Conservation (phyloP, 1,139 yeast species). For the Arxiozyma slooffiae region DNA sequence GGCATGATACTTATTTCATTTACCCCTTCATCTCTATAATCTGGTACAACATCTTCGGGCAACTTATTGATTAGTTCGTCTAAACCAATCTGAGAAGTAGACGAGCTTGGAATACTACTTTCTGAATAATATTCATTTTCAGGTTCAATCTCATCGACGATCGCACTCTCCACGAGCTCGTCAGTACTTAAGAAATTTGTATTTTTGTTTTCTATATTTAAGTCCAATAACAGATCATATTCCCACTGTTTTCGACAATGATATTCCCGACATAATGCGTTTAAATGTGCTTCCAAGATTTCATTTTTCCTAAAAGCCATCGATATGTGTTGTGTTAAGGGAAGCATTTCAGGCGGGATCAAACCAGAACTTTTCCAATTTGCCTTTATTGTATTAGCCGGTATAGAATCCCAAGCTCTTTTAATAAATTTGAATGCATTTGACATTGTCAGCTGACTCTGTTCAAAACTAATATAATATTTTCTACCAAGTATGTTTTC, state of each 20-base stretch:
- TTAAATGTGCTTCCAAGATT: constrained; percentile 33
- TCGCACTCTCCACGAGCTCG: constrained; percentile 54
- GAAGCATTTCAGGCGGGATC: constrained; percentile 28
- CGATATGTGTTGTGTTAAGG: constrained; percentile 24
- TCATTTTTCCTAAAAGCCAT: constrained; percentile 31
- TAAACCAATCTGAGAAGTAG: constrained; percentile 10
- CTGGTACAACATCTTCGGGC: constrained; percentile 5
- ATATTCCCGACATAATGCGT: constrained; percentile 37
- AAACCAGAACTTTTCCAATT: constrained; percentile 45
- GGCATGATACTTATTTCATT: not conserved
- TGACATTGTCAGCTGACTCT: constrained; percentile 41
- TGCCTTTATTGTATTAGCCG: constrained; percentile 38
- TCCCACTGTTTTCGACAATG: constrained; percentile 52
- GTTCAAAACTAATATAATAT: constrained; percentile 25
- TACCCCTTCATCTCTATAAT: not conserved
- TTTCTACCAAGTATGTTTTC: constrained; percentile 17
- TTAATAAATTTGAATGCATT: constrained; percentile 51
- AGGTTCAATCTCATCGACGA: constrained; percentile 38
- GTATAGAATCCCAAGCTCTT: constrained; percentile 45
- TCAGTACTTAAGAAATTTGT: constrained; percentile 53
- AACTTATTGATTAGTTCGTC: constrained; percentile 11
- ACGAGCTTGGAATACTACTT: constrained; percentile 5
- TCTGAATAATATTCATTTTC: constrained; percentile 7
- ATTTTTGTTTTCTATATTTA: constrained; percentile 48
- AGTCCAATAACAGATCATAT: constrained; percentile 43